Conservation (phyloP, 2,329 filamentous ascomycete genomes). For the Ophiocordyceps australis region DNA sequence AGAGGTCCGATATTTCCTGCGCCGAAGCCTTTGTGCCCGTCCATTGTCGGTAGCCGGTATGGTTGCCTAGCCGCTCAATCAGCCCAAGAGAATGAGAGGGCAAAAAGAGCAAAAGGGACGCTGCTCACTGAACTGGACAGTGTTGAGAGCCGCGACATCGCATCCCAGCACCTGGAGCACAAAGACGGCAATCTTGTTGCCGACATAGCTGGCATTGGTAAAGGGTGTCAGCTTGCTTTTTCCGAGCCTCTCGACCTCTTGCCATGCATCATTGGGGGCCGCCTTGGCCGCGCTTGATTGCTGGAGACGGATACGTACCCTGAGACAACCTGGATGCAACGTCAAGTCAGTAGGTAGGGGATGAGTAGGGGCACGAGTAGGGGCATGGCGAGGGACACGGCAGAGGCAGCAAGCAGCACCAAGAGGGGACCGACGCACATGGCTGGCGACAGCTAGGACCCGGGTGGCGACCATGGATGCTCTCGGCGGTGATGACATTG, state of each 20-base stretch:
- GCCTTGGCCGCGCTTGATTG: too few species aligned
- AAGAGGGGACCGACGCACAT: constrained; percentile 56
- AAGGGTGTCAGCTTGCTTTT: too few species aligned
- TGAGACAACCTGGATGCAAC: constrained; percentile 19
- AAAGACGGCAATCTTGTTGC: constrained; percentile 93
- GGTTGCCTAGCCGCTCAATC: constrained; percentile 49
- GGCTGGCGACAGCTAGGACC: constrained; percentile 80
- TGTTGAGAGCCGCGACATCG: constrained; percentile 87
- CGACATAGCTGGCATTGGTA: constrained; percentile 94
- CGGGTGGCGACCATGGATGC: constrained; percentile 31
- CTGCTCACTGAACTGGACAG: constrained; percentile 82
- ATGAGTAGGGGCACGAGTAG: too few species aligned
- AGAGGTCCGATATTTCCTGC: constrained; percentile 68
- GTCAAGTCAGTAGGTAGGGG: background rate
- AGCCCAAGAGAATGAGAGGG: constrained; percentile 2
- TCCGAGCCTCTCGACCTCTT: too few species aligned
- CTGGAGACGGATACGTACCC: constrained; percentile 11
- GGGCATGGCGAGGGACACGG: too few species aligned
- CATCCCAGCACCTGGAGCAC: constrained; percentile 87
- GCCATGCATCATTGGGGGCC: too few species aligned
- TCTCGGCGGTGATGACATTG: too few species aligned
- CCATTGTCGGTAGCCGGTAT: constrained; percentile 80
- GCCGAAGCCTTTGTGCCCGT: constrained; percentile 71
- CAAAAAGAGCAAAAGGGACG: background rate
- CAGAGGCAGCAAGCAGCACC: too few species aligned